These are phyloP conservation scores for Arachis stenosperma DNA, from an alignment of 306 rosid species.

Conservation along the genomic window DNA sequence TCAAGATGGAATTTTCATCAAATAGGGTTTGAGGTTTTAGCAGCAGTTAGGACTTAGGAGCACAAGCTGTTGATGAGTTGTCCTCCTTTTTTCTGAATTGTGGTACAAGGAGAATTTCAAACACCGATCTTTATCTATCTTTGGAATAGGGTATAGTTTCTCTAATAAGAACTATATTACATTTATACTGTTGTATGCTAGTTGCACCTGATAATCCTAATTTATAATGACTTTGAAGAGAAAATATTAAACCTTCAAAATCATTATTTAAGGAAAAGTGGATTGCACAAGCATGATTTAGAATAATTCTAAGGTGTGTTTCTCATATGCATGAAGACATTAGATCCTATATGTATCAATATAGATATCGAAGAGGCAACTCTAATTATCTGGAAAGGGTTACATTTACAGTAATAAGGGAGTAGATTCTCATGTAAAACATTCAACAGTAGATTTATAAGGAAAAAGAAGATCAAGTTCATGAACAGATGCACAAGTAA, in stretches of 20 bases:
- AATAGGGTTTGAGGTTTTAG: conserved; percentile 1
- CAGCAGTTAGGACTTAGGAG: background rate
- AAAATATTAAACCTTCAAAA: background rate
- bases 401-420: conserved; percentile 13
- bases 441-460: conserved; percentile 13
- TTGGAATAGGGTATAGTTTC: background rate
- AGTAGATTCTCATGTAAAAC: conserved; percentile 15
- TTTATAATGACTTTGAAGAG: background rate
- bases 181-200: background rate
- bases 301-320: conserved; percentile 4
- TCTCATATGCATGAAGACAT: background rate
- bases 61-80: background rate
- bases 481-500: conserved; percentile 32
- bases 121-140: background rate
- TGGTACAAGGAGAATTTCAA: background rate
- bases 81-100: background rate
- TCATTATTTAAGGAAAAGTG: background rate
- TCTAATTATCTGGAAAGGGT: conserved; percentile 19
- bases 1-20: background rate
- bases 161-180: background rate
- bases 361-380: conserved; percentile 32
- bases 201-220: background rate
- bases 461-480: conserved; percentile 31
- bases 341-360: background rate
- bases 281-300: background rate